Conservation (phyloP, 352 stramenopile genomes). For the Pythium chondricola region DNA sequence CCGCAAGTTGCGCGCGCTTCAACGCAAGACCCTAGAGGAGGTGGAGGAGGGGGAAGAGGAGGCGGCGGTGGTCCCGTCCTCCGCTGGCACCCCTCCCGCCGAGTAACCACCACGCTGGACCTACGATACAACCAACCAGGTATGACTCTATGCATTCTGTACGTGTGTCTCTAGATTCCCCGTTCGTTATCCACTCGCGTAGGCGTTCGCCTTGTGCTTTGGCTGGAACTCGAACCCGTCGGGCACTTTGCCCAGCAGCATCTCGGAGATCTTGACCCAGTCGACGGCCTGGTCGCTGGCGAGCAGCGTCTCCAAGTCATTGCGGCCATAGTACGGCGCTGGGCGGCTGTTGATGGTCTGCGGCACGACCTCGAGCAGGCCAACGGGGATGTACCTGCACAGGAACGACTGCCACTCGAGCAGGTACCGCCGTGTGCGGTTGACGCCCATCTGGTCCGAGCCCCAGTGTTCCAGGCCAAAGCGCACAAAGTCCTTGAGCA, state of each 20-base stretch:
- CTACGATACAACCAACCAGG: too few relatives aligned
- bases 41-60: constrained; percentile 5
- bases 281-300: constrained; percentile 92
- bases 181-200: too few relatives aligned
- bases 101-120: too few relatives aligned
- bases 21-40: constrained; percentile 22
- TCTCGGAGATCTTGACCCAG: constrained; percentile 99
- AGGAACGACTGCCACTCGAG: constrained; percentile 99
- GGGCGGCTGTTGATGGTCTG: constrained; percentile 98
- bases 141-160: too few relatives aligned
- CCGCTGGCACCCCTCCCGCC: too few relatives aligned
- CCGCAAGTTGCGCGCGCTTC: constrained; percentile 40
- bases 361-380: constrained; percentile 92
- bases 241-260: constrained; percentile 95
- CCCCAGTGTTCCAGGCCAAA: constrained; percentile 99
- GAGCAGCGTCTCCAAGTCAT: constrained; percentile 98
- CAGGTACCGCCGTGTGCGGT: constrained; percentile 96
- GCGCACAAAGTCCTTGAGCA: constrained; percentile 95
- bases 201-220: constrained; percentile 98
- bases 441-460: constrained; percentile 97
- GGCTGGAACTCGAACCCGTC: constrained; percentile 92
- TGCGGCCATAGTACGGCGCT: constrained; percentile 88
- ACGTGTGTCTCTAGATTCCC: too few relatives aligned
- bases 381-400: constrained; percentile 97
- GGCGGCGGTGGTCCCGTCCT: not conserved